phyloP scores from a whole-genome alignment of 257 asterid genomes.

The Cordia subcordata region DNA sequence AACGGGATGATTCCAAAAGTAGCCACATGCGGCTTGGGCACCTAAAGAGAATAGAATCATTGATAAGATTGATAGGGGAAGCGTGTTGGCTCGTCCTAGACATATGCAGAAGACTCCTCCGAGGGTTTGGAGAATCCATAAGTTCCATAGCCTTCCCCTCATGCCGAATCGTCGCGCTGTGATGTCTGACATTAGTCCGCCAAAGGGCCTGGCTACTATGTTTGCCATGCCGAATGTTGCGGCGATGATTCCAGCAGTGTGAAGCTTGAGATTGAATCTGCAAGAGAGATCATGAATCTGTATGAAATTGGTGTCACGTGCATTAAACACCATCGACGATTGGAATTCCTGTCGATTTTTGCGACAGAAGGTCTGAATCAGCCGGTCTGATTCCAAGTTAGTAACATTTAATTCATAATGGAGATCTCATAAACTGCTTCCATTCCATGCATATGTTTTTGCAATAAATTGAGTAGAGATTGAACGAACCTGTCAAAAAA shows the following conservation, averaged over 20 bases:
- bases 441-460: too few relatives aligned
- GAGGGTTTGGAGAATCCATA: slow-evolving; percentile 51
- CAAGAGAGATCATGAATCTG: neutral
- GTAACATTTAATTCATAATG: too few relatives aligned
- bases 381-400: too few relatives aligned
- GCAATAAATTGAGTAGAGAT: too few relatives aligned
- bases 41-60: slow-evolving; percentile 56
- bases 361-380: too few relatives aligned
- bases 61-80: slow-evolving; percentile 28
- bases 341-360: too few relatives aligned
- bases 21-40: slow-evolving; percentile 48
- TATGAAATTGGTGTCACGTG: too few relatives aligned
- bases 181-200: slow-evolving; percentile 47
- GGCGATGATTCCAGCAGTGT: slow-evolving; percentile 55
- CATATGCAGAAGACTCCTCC: slow-evolving; percentile 55
- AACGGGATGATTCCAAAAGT: slow-evolving; percentile 54
- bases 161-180: slow-evolving; percentile 47
- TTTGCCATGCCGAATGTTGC: slow-evolving; percentile 62
- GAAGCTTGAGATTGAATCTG: slow-evolving; percentile 46
- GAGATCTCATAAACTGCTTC: neutral
- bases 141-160: slow-evolving; percentile 60
- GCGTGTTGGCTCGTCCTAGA: slow-evolving; percentile 39
- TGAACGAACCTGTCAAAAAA: slow-evolving; percentile 53
- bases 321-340: too few relatives aligned
- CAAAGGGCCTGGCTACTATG: slow-evolving; percentile 46